Evolutionary conservation across 805 yeast genomes (phyloP).

Genomic region (Saturnispora saitoi): DNA sequence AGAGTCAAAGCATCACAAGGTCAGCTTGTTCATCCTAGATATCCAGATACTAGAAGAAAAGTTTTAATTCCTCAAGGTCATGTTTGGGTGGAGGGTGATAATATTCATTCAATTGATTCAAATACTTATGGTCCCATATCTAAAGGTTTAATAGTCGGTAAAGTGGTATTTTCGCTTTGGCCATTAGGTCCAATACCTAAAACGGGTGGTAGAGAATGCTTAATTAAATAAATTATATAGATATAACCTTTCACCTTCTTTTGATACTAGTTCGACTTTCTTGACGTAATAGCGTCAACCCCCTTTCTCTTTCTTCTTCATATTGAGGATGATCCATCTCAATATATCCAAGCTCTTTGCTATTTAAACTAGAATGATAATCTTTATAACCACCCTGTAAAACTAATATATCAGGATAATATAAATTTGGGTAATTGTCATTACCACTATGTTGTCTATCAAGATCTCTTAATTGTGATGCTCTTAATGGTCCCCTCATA

Average conservation of each 20-base stretch:
- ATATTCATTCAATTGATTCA: slow-evolving; percentile 73
- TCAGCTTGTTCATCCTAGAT: slow-evolving; percentile 53
- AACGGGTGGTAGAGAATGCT: slow-evolving; percentile 45
- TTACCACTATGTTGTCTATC: slow-evolving; percentile 58
- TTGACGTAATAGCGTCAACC: slow-evolving; percentile 32
- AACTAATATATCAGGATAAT: slow-evolving; percentile 82
- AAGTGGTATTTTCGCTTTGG: slow-evolving; percentile 60
- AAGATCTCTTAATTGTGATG: slow-evolving; percentile 70
- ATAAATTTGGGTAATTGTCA: slow-evolving; percentile 68
- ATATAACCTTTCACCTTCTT: neutral
- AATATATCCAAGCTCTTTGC: slow-evolving; percentile 43
- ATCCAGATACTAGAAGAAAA: slow-evolving; percentile 55
- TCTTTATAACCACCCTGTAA: slow-evolving; percentile 86
- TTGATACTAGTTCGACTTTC: slow-evolving; percentile 21
- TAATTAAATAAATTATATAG: slow-evolving; percentile 20
- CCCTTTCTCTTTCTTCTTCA: slow-evolving; percentile 36
- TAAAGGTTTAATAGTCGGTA: slow-evolving; percentile 71
- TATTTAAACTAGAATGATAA: slow-evolving; percentile 48
- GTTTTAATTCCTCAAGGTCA: slow-evolving; percentile 70
- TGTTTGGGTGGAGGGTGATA: slow-evolving; percentile 94
- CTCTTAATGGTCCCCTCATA: slow-evolving; percentile 91
- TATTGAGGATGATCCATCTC: slow-evolving; percentile 70
- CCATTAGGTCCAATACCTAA: slow-evolving; percentile 49
- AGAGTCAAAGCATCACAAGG: slow-evolving; percentile 71
- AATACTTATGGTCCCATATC: slow-evolving; percentile 86